Conservation (phyloP, 164 flowering plant species). For the Macadamia tetraphylla region DNA sequence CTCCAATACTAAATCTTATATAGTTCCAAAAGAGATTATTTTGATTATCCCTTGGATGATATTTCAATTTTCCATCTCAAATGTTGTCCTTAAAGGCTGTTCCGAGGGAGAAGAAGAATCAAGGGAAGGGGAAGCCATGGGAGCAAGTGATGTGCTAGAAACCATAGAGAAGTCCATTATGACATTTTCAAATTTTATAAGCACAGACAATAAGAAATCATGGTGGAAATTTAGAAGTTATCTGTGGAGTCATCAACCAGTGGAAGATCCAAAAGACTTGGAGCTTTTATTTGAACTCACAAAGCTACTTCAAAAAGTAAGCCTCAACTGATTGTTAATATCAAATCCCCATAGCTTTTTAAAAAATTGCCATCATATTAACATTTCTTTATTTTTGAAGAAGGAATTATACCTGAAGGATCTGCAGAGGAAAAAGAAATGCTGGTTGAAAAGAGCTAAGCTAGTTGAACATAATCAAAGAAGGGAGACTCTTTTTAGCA, state of each 20-base stretch:
- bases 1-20: too few relatives aligned
- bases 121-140: conserved; percentile 20
- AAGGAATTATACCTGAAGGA: conserved; percentile 39
- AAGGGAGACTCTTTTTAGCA: conserved; percentile 26
- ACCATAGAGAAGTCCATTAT: conserved; percentile 42
- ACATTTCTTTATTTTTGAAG: conserved; percentile 16
- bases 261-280: conserved; percentile 53
- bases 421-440: conserved; percentile 29
- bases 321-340: neutral
- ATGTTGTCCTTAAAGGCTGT: conserved; percentile 16
- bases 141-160: conserved; percentile 26
- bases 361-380: neutral
- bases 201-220: conserved; percentile 31
- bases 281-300: conserved; percentile 31
- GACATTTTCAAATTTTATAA: conserved; percentile 31
- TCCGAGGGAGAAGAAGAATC: conserved; percentile 21
- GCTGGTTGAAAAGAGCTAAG: conserved; percentile 32
- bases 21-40: neutral
- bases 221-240: conserved; percentile 29
- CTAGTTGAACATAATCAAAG: conserved; percentile 22
- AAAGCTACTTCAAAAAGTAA: conserved; percentile 35
- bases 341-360: neutral
- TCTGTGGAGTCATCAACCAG: conserved; percentile 25
- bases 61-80: neutral
- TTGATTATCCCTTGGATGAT: neutral